These are phyloP conservation scores for Xylariales sp. DNA, from an alignment of 2,329 filamentous ascomycete species.

Conservation along the genomic window DNA sequence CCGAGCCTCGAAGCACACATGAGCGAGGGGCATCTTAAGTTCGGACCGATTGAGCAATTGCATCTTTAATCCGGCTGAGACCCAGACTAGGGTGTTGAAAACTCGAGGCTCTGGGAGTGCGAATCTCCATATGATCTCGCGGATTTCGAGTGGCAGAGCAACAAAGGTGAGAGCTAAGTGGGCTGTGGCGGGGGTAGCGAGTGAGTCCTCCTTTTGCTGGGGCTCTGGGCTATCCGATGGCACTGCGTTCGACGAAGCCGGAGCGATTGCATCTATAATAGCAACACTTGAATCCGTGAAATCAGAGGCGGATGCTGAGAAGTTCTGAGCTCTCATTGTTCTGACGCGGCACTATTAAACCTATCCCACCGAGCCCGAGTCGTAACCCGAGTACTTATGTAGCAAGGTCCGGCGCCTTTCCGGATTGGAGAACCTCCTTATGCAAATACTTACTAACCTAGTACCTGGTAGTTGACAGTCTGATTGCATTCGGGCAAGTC, in stretches of 20 bases:
- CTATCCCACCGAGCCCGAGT: too few species aligned
- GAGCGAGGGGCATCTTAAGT: constrained; percentile 44
- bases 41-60: constrained; percentile 42
- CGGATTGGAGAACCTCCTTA: too few species aligned
- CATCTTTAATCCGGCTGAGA: constrained; percentile 42
- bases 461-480: too few species aligned
- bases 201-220: background rate
- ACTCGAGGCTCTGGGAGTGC: constrained; percentile 44
- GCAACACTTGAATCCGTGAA: background rate
- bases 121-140: constrained; percentile 46
- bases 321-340: background rate
- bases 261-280: background rate
- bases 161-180: constrained; percentile 36
- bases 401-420: too few species aligned
- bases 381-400: too few species aligned
- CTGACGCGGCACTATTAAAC: background rate
- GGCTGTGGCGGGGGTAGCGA: background rate
- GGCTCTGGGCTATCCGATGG: background rate
- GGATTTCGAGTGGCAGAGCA: constrained; percentile 45
- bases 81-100: constrained; percentile 45
- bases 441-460: too few species aligned
- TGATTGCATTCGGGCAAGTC: too few species aligned
- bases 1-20: constrained; percentile 47
- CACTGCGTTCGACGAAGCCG: background rate
- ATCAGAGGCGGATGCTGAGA: background rate